Evolutionary conservation across 2,329 filamentous ascomycete species (phyloP), one percentile per base, ranked within the genome.

Genomic region (Penicillium paneum): DNA sequence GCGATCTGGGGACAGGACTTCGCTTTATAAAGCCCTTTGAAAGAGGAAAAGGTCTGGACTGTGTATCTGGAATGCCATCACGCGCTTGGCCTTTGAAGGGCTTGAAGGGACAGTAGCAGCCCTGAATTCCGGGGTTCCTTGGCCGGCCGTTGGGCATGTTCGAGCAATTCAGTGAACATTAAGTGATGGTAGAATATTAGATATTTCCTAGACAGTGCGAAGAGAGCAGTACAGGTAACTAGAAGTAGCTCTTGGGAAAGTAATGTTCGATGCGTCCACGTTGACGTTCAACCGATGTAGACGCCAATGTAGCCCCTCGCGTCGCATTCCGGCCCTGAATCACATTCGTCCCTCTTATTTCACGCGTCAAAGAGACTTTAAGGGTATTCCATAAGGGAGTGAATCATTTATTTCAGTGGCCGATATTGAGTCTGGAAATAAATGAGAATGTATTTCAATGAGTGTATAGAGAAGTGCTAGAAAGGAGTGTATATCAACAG

Each of bases 41-140:
- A 15, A 12, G 26, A 34, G 5, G n/a, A 15, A 13, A 35, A 48
- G 40, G 12, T 40, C 49, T 53, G 38, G 43, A 24, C 38, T 44
- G 6, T 34, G 8, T 31, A 15, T 46, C 41, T 28, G 54, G 54
- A 56, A 56, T 56, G 54, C 32, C 12, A 35, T 21, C 13, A 15
- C 38, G 17, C 38, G 13, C 49, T 43, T 41, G 36, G 24, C 43
- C 28, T 31, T 15, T 3, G 13, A 40, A 48, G 43, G 54, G 49
- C 32, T 43, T 17, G 8, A 35, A 45, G 34, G 49, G 49, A 47
- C 49, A 38, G 53, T 52, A 55, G 53, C 28, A 47, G 54, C 49
- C 54, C 49, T 39, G 54, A 53, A 56, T 56, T 56, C 54, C 54
- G 32, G 32, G 34, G 13, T 41, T 44, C 34, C 52, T 54, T 54